Evolutionary conservation across 257 asterid species (phyloP).

Genomic region (Henckelia pumila): DNA sequence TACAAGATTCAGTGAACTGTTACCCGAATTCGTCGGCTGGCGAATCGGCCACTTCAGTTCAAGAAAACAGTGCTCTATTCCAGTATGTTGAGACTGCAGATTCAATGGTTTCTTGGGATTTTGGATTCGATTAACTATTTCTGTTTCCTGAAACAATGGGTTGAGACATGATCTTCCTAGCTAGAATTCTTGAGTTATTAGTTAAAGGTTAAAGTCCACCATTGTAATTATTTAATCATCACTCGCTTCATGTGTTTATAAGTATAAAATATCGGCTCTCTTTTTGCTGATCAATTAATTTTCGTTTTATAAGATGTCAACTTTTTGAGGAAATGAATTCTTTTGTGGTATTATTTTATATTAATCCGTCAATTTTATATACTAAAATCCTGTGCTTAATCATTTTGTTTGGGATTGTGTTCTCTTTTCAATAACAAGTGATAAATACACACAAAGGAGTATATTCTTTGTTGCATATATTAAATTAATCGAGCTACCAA

Average conservation of each 20-base stretch:
- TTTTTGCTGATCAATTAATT: not conserved
- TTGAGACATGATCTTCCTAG: not conserved
- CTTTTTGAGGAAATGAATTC: not conserved
- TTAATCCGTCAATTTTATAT: too few species aligned
- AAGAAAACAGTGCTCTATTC: conserved; percentile 20
- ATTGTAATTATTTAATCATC: not conserved
- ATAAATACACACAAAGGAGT: too few species aligned
- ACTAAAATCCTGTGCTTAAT: not conserved
- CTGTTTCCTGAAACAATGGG: conserved; percentile 12
- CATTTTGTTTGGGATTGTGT: not conserved
- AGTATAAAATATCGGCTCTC: not conserved
- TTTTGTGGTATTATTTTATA: not conserved
- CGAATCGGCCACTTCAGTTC: conserved; percentile 19
- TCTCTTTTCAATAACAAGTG: too few species aligned
- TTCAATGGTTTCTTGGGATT: conserved; percentile 48
- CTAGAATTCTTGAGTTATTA: not conserved
- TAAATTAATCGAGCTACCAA: too few species aligned
- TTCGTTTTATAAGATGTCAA: not conserved
- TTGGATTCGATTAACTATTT: conserved; percentile 30
- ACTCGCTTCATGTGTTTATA: not conserved
- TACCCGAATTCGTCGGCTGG: conserved; percentile 18
- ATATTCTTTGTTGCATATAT: too few species aligned
- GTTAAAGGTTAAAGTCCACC: not conserved
- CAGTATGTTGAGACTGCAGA: conserved; percentile 37
- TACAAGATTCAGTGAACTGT: conserved; percentile 35